Evolutionary conservation across 2,329 filamentous ascomycete species (phyloP).

Genomic region (Diaporthe caulivora): DNA sequence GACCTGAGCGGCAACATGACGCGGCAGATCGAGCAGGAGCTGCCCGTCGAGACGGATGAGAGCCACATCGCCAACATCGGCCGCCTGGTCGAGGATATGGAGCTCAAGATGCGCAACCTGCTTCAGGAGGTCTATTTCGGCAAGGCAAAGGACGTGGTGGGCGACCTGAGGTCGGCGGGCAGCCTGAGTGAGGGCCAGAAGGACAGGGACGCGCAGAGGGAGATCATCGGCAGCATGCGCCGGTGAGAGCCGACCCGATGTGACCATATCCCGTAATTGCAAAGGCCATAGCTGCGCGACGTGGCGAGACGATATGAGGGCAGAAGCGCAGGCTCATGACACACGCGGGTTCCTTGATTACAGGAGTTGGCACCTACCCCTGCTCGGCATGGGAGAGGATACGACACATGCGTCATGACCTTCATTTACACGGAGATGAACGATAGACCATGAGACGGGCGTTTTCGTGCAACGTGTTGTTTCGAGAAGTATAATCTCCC

Average conservation of each 20-base stretch:
- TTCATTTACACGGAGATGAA: slow-evolving; percentile 34
- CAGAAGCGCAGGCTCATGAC: slow-evolving; percentile 1
- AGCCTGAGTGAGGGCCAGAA: slow-evolving; percentile 86
- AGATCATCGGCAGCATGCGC: slow-evolving; percentile 80
- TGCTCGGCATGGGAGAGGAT: slow-evolving; percentile 27
- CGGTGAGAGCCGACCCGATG: slow-evolving; percentile 48
- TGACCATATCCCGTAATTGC: neutral
- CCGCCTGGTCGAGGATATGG: slow-evolving; percentile 97
- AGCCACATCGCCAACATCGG: slow-evolving; percentile 97
- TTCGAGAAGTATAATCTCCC: slow-evolving; percentile 10
- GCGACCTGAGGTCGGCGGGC: slow-evolving; percentile 89
- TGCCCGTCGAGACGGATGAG: slow-evolving; percentile 89
- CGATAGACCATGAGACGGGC: slow-evolving; percentile 35
- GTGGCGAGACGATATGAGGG: neutral
- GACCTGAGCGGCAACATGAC: slow-evolving; percentile 99
- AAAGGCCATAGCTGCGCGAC: slow-evolving; percentile 9
- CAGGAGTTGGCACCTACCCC: slow-evolving; percentile 26
- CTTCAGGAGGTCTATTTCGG: slow-evolving; percentile 99
- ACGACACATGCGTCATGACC: slow-evolving; percentile 30
- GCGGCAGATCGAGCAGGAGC: slow-evolving; percentile 91
- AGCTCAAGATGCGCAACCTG: slow-evolving; percentile 98
- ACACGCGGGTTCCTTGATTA: slow-evolving; percentile 24
- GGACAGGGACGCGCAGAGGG: slow-evolving; percentile 87
- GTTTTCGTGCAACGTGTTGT: slow-evolving; percentile 30
- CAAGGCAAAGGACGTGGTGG: slow-evolving; percentile 98